Conservation (phyloP, 2,329 filamentous ascomycete species). For the Phyllosticta capitalensis region DNA sequence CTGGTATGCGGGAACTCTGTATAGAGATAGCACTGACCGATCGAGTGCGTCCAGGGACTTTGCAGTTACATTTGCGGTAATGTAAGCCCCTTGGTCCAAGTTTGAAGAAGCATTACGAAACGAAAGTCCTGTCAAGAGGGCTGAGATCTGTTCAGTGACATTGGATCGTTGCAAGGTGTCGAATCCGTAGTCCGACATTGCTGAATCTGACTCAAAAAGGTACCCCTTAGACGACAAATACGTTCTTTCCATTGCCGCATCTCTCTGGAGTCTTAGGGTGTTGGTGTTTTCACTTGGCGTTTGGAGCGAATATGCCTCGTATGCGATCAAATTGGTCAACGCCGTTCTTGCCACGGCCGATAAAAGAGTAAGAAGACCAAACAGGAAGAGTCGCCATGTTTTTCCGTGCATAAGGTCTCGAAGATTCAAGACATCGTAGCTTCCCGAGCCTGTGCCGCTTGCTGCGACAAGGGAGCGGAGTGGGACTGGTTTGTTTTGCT, state of each 20-base stretch:
- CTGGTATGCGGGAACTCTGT: slow-evolving; percentile 3
- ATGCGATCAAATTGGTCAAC: slow-evolving; percentile 13
- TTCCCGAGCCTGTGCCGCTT: slow-evolving; percentile 8
- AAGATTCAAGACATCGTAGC: slow-evolving; percentile 11
- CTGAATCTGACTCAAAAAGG: no score
- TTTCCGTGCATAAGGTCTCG: slow-evolving; percentile 4
- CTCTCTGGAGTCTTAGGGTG: background rate
- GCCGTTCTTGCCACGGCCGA: slow-evolving; percentile 9
- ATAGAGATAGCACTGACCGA: background rate
- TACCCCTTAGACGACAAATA: background rate
- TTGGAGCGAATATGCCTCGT: slow-evolving; percentile 8
- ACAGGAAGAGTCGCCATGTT: slow-evolving; percentile 5
- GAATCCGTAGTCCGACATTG: background rate
- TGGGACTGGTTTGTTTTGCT: background rate
- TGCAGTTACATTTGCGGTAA: background rate
- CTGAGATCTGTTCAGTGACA: background rate
- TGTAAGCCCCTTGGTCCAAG: background rate
- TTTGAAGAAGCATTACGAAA: background rate
- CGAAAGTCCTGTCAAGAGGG: background rate
- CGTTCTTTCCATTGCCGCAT: background rate
- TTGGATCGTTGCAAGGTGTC: background rate
- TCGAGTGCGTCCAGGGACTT: background rate
- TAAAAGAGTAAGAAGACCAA: slow-evolving; percentile 2
- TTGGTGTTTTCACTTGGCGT: background rate
- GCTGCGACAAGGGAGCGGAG: slow-evolving; percentile 8